These are phyloP conservation scores for Leucocoprinus sp. DNA, from an alignment of 768 basidiomycete species.

Conservation along the genomic window DNA sequence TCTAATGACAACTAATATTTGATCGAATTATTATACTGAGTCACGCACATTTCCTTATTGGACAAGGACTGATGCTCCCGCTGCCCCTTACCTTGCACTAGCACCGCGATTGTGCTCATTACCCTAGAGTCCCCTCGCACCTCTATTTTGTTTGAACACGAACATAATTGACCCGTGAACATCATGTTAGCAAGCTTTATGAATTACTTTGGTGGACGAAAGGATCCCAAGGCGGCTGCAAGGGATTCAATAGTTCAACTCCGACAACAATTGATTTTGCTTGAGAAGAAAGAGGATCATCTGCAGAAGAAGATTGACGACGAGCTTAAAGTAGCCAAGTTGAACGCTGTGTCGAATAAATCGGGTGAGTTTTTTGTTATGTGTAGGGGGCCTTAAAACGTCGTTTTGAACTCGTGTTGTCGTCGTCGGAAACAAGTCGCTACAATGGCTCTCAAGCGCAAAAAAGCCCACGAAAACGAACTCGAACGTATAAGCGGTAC, in stretches of 20 bases:
- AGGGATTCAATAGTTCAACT: constrained; percentile 90
- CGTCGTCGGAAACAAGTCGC: too few species aligned
- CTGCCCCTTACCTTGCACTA: too few species aligned
- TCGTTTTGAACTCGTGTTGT: neutral
- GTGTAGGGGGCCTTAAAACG: neutral
- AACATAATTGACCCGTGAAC: constrained; percentile 1
- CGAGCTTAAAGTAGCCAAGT: constrained; percentile 83
- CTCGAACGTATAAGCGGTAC: constrained; percentile 80
- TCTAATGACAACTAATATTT: neutral
- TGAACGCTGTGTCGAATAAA: constrained; percentile 92
- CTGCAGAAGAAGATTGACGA: constrained; percentile 96
- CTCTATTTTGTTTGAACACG: too few species aligned
- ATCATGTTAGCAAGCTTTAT: constrained; percentile 70
- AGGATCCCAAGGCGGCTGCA: constrained; percentile 77
- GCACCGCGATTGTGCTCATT: too few species aligned
- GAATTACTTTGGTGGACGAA: constrained; percentile 82
- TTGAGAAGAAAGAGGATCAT: constrained; percentile 99
- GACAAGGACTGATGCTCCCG: too few species aligned
- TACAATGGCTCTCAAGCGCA: constrained; percentile 82
- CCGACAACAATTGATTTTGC: constrained; percentile 90
- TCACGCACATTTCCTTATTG: neutral
- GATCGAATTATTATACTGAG: neutral
- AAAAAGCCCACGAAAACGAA: constrained; percentile 84
- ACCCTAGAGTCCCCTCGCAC: too few species aligned
- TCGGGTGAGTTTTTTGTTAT: constrained; percentile 81